Evolutionary conservation across 2,329 filamentous ascomycete genomes (phyloP).

Genomic region (Ophiostoma australiae): DNA sequence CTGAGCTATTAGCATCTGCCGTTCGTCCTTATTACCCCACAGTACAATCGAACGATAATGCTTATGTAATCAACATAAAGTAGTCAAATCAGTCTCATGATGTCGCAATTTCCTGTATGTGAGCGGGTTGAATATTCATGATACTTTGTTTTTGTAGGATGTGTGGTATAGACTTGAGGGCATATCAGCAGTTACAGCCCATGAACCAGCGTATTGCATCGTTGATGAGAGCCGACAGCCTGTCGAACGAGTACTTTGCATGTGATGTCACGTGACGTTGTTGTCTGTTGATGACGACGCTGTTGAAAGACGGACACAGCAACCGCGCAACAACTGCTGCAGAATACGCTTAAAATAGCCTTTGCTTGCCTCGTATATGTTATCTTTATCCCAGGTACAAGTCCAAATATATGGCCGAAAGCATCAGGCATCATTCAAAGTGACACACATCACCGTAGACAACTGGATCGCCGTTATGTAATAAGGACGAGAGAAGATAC

Average conservation of each 20-base stretch:
- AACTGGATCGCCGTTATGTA: background rate
- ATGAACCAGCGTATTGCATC: background rate
- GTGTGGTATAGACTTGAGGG: no score
- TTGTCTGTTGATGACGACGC: background rate
- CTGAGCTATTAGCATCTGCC: background rate
- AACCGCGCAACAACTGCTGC: no score
- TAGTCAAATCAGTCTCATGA: background rate
- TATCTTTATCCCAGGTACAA: background rate
- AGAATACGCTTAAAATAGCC: no score
- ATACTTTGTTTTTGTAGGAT: no score
- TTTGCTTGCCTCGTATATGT: background rate
- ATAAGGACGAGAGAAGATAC: background rate
- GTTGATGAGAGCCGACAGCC: background rate
- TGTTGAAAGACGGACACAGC: background rate
- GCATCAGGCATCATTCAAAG: background rate
- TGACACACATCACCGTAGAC: background rate
- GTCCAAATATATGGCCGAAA: background rate
- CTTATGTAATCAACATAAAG: background rate
- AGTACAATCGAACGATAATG: background rate
- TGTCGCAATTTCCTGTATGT: background rate
- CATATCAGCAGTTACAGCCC: no score
- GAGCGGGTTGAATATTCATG: no score
- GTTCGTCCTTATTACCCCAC: slow-evolving; percentile 11
- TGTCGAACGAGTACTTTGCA: background rate
- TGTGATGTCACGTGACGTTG: slow-evolving; percentile 12